phyloP scores from a whole-genome alignment of 768 basidiomycete genomes.

The Pleurotus platypus region DNA sequence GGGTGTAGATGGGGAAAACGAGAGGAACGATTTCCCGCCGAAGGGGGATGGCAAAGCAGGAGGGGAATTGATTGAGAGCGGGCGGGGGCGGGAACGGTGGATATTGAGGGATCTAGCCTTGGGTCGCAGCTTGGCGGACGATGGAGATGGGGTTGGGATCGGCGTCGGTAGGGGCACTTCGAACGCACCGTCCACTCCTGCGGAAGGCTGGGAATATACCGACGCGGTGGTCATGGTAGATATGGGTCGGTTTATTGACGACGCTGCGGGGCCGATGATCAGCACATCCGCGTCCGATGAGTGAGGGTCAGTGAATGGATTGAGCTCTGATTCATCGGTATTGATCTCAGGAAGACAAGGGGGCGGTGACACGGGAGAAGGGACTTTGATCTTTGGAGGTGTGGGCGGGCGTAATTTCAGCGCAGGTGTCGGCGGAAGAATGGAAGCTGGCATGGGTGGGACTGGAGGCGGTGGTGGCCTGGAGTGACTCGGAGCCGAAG shows the following conservation, averaged over 20 bases:
- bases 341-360: conserved; percentile 2
- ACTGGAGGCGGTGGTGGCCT: conserved; percentile 7
- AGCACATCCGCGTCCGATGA: not conserved
- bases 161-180: not conserved
- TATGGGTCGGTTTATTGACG: not conserved
- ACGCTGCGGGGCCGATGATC: not conserved
- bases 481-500: conserved; percentile 8
- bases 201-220: conserved; percentile 6
- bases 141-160: not conserved
- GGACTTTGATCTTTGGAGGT: conserved; percentile 4
- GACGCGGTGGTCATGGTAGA: conserved; percentile 5
- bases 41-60: not conserved
- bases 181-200: not conserved
- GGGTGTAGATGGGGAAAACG: not conserved
- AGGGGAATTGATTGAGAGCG: not conserved
- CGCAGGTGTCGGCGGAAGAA: not conserved
- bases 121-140: not conserved
- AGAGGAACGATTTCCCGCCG: not conserved
- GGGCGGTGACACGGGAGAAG: not conserved
- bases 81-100: not conserved
- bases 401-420: not conserved
- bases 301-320: not conserved
- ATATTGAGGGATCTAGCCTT: conserved; percentile 4
- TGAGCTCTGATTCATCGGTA: not conserved
- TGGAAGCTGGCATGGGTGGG: not conserved